These are phyloP conservation scores for Populus euphratica DNA, from an alignment of 345 rosid species.

Conservation along the genomic window DNA sequence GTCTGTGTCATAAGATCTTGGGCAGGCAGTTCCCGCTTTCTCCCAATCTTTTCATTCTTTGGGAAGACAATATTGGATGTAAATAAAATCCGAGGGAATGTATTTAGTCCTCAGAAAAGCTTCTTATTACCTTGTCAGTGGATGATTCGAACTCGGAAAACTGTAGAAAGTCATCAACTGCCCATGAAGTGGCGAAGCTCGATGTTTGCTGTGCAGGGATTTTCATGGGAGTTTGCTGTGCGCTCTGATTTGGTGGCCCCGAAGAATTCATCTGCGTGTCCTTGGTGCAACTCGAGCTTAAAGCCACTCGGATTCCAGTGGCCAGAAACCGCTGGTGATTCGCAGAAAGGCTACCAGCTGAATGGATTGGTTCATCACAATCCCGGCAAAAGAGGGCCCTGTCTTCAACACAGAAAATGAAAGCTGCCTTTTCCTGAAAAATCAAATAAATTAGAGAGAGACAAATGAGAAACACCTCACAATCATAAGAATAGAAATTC, in stretches of 20 bases:
- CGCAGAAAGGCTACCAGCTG: slow-evolving; percentile 68
- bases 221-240: slow-evolving; percentile 39
- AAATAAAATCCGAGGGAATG: not conserved
- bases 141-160: slow-evolving; percentile 59
- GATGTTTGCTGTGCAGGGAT: slow-evolving; percentile 44
- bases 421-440: slow-evolving; percentile 82
- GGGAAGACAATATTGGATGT: no score
- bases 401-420: slow-evolving; percentile 97
- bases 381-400: slow-evolving; percentile 86
- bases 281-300: slow-evolving; percentile 56
- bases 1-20: not conserved
- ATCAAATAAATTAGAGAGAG: not conserved
- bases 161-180: slow-evolving; percentile 68
- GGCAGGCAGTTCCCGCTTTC: not conserved
- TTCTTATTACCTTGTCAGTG: slow-evolving; percentile 55
- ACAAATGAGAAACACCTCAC: not conserved
- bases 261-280: slow-evolving; percentile 37
- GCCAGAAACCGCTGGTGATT: slow-evolving; percentile 90
- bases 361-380: slow-evolving; percentile 81
- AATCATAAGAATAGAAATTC: not conserved
- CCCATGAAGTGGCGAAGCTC: slow-evolving; percentile 54
- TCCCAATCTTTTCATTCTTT: not conserved
- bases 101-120: not conserved
- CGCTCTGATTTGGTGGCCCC: slow-evolving; percentile 63
- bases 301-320: slow-evolving; percentile 82